phyloP scores from a whole-genome alignment of 768 basidiomycete species.

The Podaxis carcinomalis region DNA sequence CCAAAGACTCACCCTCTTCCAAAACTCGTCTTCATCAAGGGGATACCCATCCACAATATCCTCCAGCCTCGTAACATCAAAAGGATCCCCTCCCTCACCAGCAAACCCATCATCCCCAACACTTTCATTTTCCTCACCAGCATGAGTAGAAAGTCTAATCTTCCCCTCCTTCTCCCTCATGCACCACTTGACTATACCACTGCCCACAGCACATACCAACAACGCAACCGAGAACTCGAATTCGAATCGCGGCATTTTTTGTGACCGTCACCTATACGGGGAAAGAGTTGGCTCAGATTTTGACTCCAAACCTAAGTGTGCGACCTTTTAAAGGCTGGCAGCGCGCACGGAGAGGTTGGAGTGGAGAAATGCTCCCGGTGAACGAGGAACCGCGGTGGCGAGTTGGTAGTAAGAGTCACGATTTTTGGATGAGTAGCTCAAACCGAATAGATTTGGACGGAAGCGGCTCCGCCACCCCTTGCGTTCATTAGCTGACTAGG shows the following conservation, averaged over 20 bases:
- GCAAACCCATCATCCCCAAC: conserved; percentile 17
- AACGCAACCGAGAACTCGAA: conserved; percentile 49
- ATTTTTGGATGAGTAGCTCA: not conserved
- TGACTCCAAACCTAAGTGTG: not conserved
- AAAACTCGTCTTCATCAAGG: conserved; percentile 27
- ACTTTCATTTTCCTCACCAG: not conserved
- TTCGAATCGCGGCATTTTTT: conserved; percentile 52
- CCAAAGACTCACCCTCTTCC: conserved; percentile 33
- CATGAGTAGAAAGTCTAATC: conserved; percentile 25
- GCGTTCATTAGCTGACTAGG: not conserved
- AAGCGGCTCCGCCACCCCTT: not conserved
- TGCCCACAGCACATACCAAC: conserved; percentile 36
- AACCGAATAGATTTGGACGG: not conserved
- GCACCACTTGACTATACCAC: conserved; percentile 38
- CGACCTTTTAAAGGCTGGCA: not conserved
- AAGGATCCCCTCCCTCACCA: conserved; percentile 20
- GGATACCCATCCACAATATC: conserved; percentile 40
- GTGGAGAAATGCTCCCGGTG: not conserved
- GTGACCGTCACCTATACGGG: not conserved
- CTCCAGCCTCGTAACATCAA: conserved; percentile 60
- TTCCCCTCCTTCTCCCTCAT: conserved; percentile 41
- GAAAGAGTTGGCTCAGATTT: not conserved
- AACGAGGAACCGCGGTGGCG: not conserved
- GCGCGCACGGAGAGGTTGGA: not conserved
- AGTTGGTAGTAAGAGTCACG: not conserved